Base-by-base conservation (phyloP, 306 rosid genomes). In the Bauhinia variegata region DNA sequence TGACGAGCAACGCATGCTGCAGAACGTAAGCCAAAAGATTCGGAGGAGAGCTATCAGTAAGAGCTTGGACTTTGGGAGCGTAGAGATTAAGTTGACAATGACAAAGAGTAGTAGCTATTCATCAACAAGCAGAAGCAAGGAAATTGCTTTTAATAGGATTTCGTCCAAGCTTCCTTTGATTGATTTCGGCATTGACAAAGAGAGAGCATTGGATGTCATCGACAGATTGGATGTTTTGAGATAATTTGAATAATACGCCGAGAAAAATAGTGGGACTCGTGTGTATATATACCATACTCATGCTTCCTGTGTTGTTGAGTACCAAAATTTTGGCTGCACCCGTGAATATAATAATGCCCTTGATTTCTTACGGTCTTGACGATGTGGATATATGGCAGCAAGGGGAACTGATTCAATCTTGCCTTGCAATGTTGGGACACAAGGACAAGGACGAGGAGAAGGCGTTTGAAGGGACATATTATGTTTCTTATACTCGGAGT, bases 131-230 rank as follows among this genome's bases (percentile, higher is more conserved):
- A 82, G 60, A 79, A 77, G 76, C 79, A 78, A 60, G 76, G 87
- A 83, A 50, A 13, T 65, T 2, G 38, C 91, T 43, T 65, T 77
- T n/a, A 79, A 52, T 58, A 83, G 84, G 79, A 68, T 77, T 50
- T 52, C 59, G 10, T 83, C 91, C 18, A 81, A 79, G 81, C 54
- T 85, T 56, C 87, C 87, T 16, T 59, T 81, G 52, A 56, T 82
- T 43, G 86, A 85, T 82, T 85, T 87, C 37, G 41, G 23, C 48
- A 71, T 79, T 3, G 85, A 85, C 62, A 87, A 85, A 72, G 68
- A 67, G 75, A 85, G 88, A 59, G 89, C 88, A 10, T 62, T 90
- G 84, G 95, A 87, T 75, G 82, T 80, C 16, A 87, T 87, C 6
- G 95, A 89, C 72, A 78, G 89, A 65, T 58, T 83, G 77, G 84